Base-by-base conservation (phyloP, 1,284 basidiomycete genomes). In the Anthracocystis setariae region DNA sequence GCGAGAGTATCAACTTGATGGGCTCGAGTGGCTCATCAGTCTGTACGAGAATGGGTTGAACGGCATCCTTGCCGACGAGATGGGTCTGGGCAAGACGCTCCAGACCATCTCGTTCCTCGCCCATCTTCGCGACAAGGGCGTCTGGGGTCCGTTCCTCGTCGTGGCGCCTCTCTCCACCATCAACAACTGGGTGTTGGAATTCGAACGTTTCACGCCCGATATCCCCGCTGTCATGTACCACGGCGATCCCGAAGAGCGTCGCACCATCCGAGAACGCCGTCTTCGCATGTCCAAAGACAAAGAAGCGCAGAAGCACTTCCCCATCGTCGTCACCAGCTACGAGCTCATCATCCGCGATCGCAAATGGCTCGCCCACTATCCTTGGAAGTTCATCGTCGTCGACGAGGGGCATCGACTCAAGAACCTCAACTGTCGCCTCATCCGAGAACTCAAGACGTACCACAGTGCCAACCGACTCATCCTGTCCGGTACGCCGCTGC, bases 351-450 rank as follows among this genome's bases (percentile, higher is more conserved):
- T 98, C 23, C 70, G 69, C 27, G 81, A 82, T 55, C 67, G 76
- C 8, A 53, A 53, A 23, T 66, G 64, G 55, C 71, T 82, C 9
- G 63, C 68, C n/a, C 38, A 66, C 37, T 60, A 64, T 23, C 60
- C 71, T 3, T 82, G 79, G 79, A 93, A 92, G 50, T 95, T 93
- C 78, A 92, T 97, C 73, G 91, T 97, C 51, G 94, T 97, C 0
- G 94, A 97, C 81, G 94, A 98, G 83, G 93, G 94, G 0, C 94
- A 98, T 83, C 87, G 94, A 23, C 83, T 98, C 75, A 97, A 97
- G 85, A 97, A 98, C 77, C 86, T 94, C 65, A 89, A 97, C 79
- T 93, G 92, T 83, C 90, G 88, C 24, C 88, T 98, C 24, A 92
- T 97, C 82, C 88, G 88, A 63, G 94, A 97, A 84, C 90, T 98